Evolutionary conservation across 768 basidiomycete genomes (phyloP).

Genomic region (Suillus subalutaceus): DNA sequence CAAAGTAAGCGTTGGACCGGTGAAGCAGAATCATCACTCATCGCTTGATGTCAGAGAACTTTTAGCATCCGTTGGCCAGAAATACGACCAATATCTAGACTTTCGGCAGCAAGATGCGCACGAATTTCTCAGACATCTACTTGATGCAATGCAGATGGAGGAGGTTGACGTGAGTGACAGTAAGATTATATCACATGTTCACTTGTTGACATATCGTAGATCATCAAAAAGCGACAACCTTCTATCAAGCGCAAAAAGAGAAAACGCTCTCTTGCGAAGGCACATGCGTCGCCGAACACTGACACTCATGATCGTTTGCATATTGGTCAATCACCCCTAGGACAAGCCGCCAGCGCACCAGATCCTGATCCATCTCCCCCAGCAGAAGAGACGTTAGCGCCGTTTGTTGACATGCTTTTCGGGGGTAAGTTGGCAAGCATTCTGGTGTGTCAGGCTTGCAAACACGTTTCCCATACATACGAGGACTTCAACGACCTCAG

Average conservation of each 20-base stretch:
- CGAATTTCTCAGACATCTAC: constrained; percentile 85
- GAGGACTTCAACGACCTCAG: constrained; percentile 96
- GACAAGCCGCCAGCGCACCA: not conserved
- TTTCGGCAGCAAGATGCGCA: constrained; percentile 97
- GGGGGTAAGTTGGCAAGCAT: constrained; percentile 88
- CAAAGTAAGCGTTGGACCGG: constrained; percentile 55
- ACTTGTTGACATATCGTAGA: constrained; percentile 42
- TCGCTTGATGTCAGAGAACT: constrained; percentile 48
- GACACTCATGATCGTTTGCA: not conserved
- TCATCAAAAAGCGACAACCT: constrained; percentile 76
- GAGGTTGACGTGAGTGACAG: constrained; percentile 75
- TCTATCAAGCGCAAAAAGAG: constrained; percentile 41
- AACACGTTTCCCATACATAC: constrained; percentile 87
- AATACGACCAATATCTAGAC: constrained; percentile 94
- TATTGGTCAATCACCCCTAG: constrained; percentile 6
- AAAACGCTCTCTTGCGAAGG: constrained; percentile 6
- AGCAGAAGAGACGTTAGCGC: constrained; percentile 55
- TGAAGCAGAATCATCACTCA: constrained; percentile 7
- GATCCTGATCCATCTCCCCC: constrained; percentile 17
- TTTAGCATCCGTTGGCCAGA: constrained; percentile 69
- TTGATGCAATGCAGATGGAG: constrained; percentile 95
- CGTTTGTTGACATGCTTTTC: constrained; percentile 90
- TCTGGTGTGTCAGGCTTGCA: constrained; percentile 93
- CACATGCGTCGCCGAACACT: not conserved
- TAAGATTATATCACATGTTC: not conserved